Evolutionary conservation across 2,329 filamentous ascomycete genomes (phyloP), one percentile per base, ranked within the genome.

Genomic region (Ramichloridium luteum): DNA sequence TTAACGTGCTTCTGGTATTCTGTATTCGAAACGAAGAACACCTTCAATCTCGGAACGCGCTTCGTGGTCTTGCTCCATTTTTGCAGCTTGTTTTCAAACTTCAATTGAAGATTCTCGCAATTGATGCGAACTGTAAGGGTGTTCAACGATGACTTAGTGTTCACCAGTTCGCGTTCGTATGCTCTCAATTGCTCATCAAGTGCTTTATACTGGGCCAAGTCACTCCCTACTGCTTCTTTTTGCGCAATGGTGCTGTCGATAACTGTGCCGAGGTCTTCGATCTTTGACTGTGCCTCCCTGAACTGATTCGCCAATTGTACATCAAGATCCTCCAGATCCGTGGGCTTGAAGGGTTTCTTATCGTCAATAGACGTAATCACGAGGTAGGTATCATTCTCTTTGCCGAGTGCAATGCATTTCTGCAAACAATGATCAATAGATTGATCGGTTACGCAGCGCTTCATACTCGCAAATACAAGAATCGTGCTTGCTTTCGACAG

Each of bases 1-100:
- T 27, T 12, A 9, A 42, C 11, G 28, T 47, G 38, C 33, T 43
- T 36, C 25, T 38, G 36, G 30, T 47, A 47, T 10, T 38, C 33
- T 9, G 23, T 36, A 12, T 41, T 43, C 1, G 41, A 46, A 1
- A 46, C 32, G 28, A 32, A 46, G 25, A 28, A 26, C 2, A 43
- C 28, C 14, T 32, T 28, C n/a, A 44, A 32, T 11, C 43, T 39
- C 3, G 40, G 38, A 8, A 31, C 37, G 13, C 34, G 15, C 14
- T 37, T 35, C 13, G 35, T 28, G 27, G 34, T 12, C 16, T 39
- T 35, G 9, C 37, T 30, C 11, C 35, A 30, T 6, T 22, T 32
- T 15, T 26, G 20, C 13, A 33, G 31, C 1, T 37, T 14, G 14
- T 22, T 27, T 3, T 17, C 20, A n/a, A 8, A 8, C 8, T 23